Percentiles rank a stretch among this genome's conserved stretches.
These are phyloP conservation scores for Neovahlkampfia damariscottae DNA, from an alignment of 78 protist genomes.

Conservation along the genomic window DNA sequence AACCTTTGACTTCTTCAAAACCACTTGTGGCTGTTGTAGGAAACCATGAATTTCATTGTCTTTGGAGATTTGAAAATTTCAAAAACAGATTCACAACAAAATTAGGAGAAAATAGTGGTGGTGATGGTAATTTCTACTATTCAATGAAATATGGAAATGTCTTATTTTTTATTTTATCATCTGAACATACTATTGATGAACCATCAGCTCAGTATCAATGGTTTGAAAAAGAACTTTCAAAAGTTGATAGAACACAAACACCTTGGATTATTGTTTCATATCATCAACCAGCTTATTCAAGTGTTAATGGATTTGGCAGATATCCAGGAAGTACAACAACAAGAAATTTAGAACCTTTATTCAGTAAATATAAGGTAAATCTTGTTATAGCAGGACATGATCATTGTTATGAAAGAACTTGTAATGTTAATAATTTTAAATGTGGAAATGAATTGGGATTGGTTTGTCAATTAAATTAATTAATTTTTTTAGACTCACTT, in stretches of 20 bases:
- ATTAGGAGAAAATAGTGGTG: too few species aligned
- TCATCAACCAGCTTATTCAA: conserved; percentile 7
- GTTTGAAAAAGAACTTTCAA: neutral
- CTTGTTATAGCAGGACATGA: conserved; percentile 2
- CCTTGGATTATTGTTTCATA: conserved; percentile 8
- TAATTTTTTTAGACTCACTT: too few species aligned
- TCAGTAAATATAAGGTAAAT: neutral
- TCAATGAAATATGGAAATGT: neutral
- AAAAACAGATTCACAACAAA: too few species aligned
- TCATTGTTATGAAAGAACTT: conserved; percentile 5
- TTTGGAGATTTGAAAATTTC: too few species aligned
- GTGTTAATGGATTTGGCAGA: too few species aligned
- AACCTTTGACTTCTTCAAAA: neutral
- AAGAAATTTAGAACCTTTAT: neutral
- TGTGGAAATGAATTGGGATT: too few species aligned
- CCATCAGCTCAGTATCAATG: conserved; percentile 2
- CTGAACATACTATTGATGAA: neutral
- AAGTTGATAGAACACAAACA: conserved; percentile 1
- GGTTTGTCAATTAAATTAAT: too few species aligned
- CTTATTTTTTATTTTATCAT: neutral
- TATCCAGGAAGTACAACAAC: neutral
- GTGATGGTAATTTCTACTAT: neutral
- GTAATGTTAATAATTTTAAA: too few species aligned
- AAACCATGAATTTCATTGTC: conserved; percentile 15
- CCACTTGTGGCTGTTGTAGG: conserved; percentile 6